Base-by-base conservation (phyloP, 495 filamentous ascomycete genomes). In the Penicillium ucsense region DNA sequence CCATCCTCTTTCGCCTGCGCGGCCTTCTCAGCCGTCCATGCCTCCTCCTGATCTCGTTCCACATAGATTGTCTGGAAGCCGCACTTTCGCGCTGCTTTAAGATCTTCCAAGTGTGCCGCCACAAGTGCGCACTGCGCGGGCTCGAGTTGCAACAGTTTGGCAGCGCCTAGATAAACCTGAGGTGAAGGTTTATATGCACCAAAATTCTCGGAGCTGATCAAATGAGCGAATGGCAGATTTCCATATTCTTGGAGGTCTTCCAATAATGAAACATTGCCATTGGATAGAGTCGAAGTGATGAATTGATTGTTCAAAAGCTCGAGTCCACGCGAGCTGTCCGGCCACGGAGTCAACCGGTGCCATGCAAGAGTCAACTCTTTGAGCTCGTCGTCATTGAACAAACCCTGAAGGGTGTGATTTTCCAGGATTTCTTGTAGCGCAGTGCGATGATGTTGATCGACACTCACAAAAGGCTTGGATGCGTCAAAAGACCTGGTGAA, bases 171-270 rank as follows among this genome's bases (percentile, higher is more conserved):
- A 60, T 89, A 90, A 5, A 84, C 81, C 36, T 63, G 66, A 10
- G 81, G 75, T 50, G 78, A 74, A 5, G 87, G 87, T 61, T 92
- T 94, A 59, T 91, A 91, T 5, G 80, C 81, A n/a, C 71, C 67
- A 56, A 88, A 91, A 49, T 83, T 71, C 62, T 83, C 86, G 2
- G 80, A 76, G 12, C 78, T 84, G 40, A 78, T 66, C 45, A 90
- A 55, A 42, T 72, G 68, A 32, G 70, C 70, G 53, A 86, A 90
- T 2, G 76, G 74, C 39, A 91, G 70, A 11, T 67, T 57, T 3
- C 74, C 83, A 54, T 77, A 54, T 31, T 52, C 47, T 39, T 74
- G 59, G 31, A 91, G 72, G 59, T 89, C 86, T n/a, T 71, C 51
- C 33, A 90, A 66, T 32, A 89, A 71, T 6, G 69, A 62, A 8